Base-by-base conservation (phyloP, 73 alveolate species). In the Paramecium pentaurelia region DNA sequence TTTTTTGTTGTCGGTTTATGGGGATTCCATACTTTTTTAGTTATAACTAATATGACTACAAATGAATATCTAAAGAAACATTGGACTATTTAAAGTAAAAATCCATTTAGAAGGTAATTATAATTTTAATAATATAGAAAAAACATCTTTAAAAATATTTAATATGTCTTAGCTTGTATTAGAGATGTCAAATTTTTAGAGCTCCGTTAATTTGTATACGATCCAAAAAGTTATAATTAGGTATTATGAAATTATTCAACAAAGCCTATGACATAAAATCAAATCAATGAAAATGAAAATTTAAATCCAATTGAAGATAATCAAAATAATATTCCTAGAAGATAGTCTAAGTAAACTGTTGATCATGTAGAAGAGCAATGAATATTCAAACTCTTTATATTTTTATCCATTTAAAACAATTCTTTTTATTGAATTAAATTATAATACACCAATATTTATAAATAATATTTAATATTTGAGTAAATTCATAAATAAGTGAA, bases 41-140 rank as follows among this genome's bases (percentile, higher is more conserved):
- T 94, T 7, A 36, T 70, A 8, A 71, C 73, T 1, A 92, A 94
- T 75, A 44, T 86, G 44, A 89, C 97, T 6, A 94, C 96, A 0
- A 93, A 94, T 86, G 97, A 94, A 45, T 86, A 92, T 86, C 44
- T 94, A 20, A 94, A 93, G 28, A 71, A 89, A 32, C 86, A 64
- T 60, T 89, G 94, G 94, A n/a, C 47, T 42, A 73, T 89, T 12
- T 12, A 71, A 22, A 70, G 91, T 73, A 38, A 71, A 20, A 89
- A 89, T 28, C 94, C 94, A 3, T 89, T 89, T 30, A 11, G 85
- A 60, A 68, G 89, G 93, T 87, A 87, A 16, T 38, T 0, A 4
- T 5, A 34, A 8, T 37, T 6, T 38, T n/a, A 3, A 38, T 34
- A 36, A 5, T 0, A 10, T 34, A 36, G 77, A 80, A 80, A 47